phyloP scores from a whole-genome alignment of 768 basidiomycete genomes.

The Trametes punicea region DNA sequence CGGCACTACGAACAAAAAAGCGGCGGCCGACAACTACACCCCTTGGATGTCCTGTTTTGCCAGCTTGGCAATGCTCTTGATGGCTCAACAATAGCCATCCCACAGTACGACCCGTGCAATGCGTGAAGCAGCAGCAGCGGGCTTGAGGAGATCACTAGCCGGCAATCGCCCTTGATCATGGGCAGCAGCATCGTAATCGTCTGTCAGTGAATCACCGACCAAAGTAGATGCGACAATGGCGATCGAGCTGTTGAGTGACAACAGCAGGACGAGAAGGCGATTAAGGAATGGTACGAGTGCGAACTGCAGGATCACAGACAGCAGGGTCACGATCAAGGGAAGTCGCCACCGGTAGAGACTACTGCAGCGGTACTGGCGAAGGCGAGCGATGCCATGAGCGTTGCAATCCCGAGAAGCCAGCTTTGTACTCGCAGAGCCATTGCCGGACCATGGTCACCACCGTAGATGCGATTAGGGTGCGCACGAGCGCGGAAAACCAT shows the following conservation, averaged over 20 bases:
- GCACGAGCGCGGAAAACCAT: conserved; percentile 16
- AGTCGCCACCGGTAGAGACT: conserved; percentile 23
- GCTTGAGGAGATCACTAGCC: neutral
- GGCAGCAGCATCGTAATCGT: neutral
- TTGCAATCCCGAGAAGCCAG: conserved; percentile 17
- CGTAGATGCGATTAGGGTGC: conserved; percentile 8
- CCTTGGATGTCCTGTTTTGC: neutral
- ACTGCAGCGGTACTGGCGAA: conserved; percentile 23
- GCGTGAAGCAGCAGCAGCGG: neutral
- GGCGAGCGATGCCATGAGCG: conserved; percentile 16
- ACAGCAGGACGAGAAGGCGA: conserved; percentile 21
- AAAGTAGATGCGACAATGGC: conserved; percentile 1
- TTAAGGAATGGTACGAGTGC: conserved; percentile 19
- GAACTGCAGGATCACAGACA: conserved; percentile 18
- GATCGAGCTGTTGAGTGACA: conserved; percentile 15
- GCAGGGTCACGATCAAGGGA: conserved; percentile 2
- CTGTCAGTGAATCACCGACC: neutral
- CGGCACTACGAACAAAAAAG: neutral
- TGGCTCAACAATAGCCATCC: neutral
- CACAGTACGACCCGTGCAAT: neutral
- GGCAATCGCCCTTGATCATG: neutral
- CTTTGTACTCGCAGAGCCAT: conserved; percentile 19
- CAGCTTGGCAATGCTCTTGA: too few species aligned
- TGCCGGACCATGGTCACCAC: conserved; percentile 15
- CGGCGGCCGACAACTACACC: neutral